Conservation (phyloP, 345 rosid genomes). For the Ailanthus altissimus region DNA sequence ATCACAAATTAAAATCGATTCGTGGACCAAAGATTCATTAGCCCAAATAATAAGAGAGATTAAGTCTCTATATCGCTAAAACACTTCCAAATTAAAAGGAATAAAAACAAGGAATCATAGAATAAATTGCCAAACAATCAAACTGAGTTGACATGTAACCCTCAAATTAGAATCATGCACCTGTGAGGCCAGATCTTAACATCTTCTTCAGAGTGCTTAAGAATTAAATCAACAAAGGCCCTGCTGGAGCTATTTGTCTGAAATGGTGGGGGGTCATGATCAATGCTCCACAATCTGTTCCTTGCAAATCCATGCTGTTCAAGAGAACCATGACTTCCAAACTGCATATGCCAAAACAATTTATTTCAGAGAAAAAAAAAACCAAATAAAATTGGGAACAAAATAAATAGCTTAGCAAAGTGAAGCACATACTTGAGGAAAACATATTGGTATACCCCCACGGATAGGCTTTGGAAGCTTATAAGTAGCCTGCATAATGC, state of each 20-base stretch:
- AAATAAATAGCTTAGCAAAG: background rate
- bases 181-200: slow-evolving; percentile 85
- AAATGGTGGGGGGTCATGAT: slow-evolving; percentile 69
- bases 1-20: background rate
- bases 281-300: slow-evolving; percentile 70
- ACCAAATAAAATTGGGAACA: background rate
- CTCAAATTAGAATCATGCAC: slow-evolving; percentile 34
- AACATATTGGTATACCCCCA: slow-evolving; percentile 90
- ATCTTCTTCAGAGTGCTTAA: slow-evolving; percentile 63
- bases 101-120: background rate
- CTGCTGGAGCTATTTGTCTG: slow-evolving; percentile 35
- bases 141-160: background rate
- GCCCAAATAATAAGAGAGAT: background rate
- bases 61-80: background rate
- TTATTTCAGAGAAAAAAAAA: slow-evolving; percentile 24
- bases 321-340: slow-evolving; percentile 64
- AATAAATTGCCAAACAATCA: background rate
- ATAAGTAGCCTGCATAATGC: slow-evolving; percentile 56
- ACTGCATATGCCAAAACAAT: slow-evolving; percentile 42
- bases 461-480: slow-evolving; percentile 74
- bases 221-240: slow-evolving; percentile 72
- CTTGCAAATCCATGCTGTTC: slow-evolving; percentile 88
- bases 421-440: slow-evolving; percentile 75
- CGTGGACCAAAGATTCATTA: background rate
- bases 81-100: background rate